phyloP scores from a whole-genome alignment of 768 basidiomycete genomes.

The Auriscalpium orientale region DNA sequence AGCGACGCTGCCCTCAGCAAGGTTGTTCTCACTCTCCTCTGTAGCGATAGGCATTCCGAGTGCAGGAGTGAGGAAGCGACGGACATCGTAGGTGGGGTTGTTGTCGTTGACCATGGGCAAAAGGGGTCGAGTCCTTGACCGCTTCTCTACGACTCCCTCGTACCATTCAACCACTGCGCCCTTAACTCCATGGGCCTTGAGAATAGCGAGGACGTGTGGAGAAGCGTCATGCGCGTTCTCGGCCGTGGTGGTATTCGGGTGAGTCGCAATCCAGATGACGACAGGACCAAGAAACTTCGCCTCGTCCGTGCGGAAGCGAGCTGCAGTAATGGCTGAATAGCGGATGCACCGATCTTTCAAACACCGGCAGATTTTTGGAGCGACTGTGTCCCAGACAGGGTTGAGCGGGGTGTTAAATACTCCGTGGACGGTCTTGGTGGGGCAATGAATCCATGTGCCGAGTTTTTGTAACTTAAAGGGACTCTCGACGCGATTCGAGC shows the following conservation, averaged over 20 bases:
- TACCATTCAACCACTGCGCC: slow-evolving; percentile 8
- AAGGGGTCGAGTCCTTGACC: background rate
- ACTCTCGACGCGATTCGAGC: background rate
- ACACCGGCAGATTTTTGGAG: slow-evolving; percentile 1
- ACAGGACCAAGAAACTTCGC: slow-evolving; percentile 3
- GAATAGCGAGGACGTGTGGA: slow-evolving; percentile 1
- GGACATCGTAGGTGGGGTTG: slow-evolving; percentile 11
- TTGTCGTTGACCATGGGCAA: background rate
- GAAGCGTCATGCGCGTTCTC: slow-evolving; percentile 5
- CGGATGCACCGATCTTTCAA: background rate
- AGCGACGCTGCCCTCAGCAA: background rate
- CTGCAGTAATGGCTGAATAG: slow-evolving; percentile 1
- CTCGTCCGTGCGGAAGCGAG: slow-evolving; percentile 6
- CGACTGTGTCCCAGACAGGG: slow-evolving; percentile 4
- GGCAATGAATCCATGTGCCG: slow-evolving; percentile 5
- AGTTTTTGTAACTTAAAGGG: slow-evolving; percentile 12
- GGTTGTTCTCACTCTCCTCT: background rate
- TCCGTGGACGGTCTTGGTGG: slow-evolving; percentile 1
- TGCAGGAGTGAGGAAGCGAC: background rate
- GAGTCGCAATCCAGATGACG: slow-evolving; percentile 4
- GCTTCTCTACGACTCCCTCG: slow-evolving; percentile 1
- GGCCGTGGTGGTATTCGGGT: slow-evolving; percentile 2
- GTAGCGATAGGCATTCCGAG: background rate
- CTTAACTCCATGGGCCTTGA: background rate
- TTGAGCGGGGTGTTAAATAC: slow-evolving; percentile 6